Evolutionary conservation across 2,329 filamentous ascomycete genomes (phyloP), one percentile per base, ranked within the genome.

Genomic region (Cladosporium sp.): DNA sequence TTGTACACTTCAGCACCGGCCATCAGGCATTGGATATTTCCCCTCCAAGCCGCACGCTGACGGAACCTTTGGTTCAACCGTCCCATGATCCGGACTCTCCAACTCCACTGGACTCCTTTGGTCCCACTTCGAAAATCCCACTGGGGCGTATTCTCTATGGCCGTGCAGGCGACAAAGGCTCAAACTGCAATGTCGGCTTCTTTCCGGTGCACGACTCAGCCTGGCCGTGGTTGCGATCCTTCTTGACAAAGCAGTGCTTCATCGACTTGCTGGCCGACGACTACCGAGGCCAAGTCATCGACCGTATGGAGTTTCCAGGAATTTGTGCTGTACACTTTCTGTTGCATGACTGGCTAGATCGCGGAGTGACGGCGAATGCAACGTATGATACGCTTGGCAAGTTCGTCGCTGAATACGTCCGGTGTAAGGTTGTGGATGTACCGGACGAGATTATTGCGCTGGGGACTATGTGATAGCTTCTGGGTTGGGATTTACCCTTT

Each of bases 151-250:
- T 74, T 20, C 69, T 68, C 5, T 70, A 71, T 51, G 71, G 67
- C 1, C 56, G 71, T 1, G 66, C 63, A 20, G 71, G 71, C 4
- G 71, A 73, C 55, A 73, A 73, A 57, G 70, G 69, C 6, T 61
- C 60, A 3, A 70, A 72, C 47, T 67, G 66, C n/a, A 73, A 73
- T 45, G 64, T 71, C 6, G 71, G 74, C 55, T 63, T 74, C 61
- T 83, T 77, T 61, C 76, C 79, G 4, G 69, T 74, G 3, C 61
- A 62, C 45, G 34, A 58, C 4, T 67, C 70, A 14, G 69, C 70
- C 40, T 73, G 64, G 59, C 63, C 67, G 5, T 73, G 71, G 71
- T 55, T 73, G 20, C 63, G 68, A 12, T 63, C 61, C 7, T 42
- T 70, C 7, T 60, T 73, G 5, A 65, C 63, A 14, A 59, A 63